phyloP scores from a whole-genome alignment of 169 alveolate species.

The Eimeria zaria region DNA sequence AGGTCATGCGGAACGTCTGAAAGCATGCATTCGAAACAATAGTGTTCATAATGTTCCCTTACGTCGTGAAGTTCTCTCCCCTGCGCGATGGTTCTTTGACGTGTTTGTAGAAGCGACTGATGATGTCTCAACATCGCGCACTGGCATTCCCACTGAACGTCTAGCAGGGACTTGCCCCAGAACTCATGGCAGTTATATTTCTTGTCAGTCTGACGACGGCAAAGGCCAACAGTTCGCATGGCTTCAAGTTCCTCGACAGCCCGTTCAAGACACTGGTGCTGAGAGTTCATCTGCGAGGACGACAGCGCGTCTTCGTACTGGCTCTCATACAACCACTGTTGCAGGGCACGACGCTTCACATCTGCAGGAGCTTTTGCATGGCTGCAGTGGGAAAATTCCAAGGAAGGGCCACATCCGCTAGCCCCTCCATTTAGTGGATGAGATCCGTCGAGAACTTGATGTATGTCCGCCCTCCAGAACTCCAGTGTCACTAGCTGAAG shows the following conservation, averaged over 20 bases:
- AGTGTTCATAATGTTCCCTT: not conserved
- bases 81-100: conserved; percentile 30
- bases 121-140: conserved; percentile 52
- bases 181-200: not conserved
- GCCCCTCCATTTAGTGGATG: not conserved
- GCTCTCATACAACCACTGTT: conserved; percentile 76
- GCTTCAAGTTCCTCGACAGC: conserved; percentile 58
- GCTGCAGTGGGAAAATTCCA: not conserved
- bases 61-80: conserved; percentile 42
- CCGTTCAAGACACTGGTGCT: conserved; percentile 10
- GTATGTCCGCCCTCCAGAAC: conserved; percentile 70
- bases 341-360: conserved; percentile 56
- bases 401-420: not conserved
- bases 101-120: conserved; percentile 25
- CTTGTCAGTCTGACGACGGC: conserved; percentile 43
- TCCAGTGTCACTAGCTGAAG: conserved; percentile 70
- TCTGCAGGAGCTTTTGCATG: not conserved
- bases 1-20: not conserved
- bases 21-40: not conserved
- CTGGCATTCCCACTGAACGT: conserved; percentile 71
- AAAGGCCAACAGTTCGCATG: conserved; percentile 48
- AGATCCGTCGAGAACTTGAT: conserved; percentile 28
- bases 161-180: conserved; percentile 60
- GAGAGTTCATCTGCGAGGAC: conserved; percentile 5
- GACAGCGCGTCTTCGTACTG: conserved; percentile 55